phyloP scores from a whole-genome alignment of 2,329 filamentous ascomycete species.

The Colletotrichum simmondsii region DNA sequence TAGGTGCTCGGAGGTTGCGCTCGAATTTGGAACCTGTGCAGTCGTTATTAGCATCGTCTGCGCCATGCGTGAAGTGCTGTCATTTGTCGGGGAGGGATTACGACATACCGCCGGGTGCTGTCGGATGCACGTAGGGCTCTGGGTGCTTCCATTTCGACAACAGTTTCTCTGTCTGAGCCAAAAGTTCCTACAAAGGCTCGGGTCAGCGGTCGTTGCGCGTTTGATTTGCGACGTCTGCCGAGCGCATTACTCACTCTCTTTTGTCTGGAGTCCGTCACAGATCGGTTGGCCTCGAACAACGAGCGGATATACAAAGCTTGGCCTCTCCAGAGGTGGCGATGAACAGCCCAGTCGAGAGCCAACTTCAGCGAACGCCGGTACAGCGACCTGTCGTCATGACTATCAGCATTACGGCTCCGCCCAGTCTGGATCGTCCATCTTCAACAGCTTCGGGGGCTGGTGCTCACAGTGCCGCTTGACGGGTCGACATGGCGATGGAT shows the following conservation, averaged over 20 bases:
- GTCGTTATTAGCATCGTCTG: background rate
- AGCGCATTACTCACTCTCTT: slow-evolving; percentile 72
- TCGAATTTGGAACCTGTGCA: slow-evolving; percentile 90
- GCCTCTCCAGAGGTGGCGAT: slow-evolving; percentile 92
- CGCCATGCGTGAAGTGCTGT: background rate
- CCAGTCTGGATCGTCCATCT: background rate
- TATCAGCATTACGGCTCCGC: background rate
- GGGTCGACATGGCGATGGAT: slow-evolving; percentile 52
- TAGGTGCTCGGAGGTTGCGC: slow-evolving; percentile 85
- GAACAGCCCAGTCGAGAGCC: slow-evolving; percentile 93
- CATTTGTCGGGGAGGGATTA: background rate
- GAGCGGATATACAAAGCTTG: slow-evolving; percentile 96
- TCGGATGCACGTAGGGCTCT: slow-evolving; percentile 89
- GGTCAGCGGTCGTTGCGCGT: slow-evolving; percentile 22
- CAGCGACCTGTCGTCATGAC: slow-evolving; percentile 67
- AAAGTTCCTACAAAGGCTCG: slow-evolving; percentile 70
- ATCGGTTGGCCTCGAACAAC: slow-evolving; percentile 92
- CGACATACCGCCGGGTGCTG: slow-evolving; percentile 86
- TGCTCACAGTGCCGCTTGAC: slow-evolving; percentile 63
- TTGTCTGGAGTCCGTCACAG: slow-evolving; percentile 85
- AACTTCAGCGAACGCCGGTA: slow-evolving; percentile 95
- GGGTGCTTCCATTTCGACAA: slow-evolving; percentile 97
- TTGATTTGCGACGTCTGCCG: fast-evolving
- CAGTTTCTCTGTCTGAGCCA: slow-evolving; percentile 88
- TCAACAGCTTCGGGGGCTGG: background rate